Evolutionary conservation across 177 flowering plant species (phyloP).

Genomic region (Vitis hybrid): DNA sequence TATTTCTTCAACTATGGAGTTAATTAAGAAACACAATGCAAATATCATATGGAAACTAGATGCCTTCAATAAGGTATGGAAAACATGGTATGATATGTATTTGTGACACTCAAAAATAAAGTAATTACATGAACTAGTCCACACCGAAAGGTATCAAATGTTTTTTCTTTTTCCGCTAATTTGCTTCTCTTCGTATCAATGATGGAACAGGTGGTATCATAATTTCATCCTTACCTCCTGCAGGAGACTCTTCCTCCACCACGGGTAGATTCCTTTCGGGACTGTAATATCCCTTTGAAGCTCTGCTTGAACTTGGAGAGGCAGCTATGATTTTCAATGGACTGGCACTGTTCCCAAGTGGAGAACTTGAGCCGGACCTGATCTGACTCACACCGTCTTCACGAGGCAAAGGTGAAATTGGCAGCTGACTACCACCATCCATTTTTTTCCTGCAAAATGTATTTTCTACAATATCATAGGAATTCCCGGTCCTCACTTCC

Average conservation of each 20-base stretch:
- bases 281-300: slow-evolving; percentile 26
- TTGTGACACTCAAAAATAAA: background rate
- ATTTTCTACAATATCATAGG: slow-evolving; percentile 71
- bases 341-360: slow-evolving; percentile 22
- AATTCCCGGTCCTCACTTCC: slow-evolving; percentile 82
- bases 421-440: slow-evolving; percentile 10
- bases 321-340: slow-evolving; percentile 22
- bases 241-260: slow-evolving; percentile 44
- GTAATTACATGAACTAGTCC: background rate
- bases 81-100: background rate
- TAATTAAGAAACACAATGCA: background rate
- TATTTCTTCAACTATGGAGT: background rate
- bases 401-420: slow-evolving; percentile 46
- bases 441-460: slow-evolving; percentile 47
- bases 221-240: slow-evolving; percentile 27
- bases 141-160: background rate
- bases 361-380: slow-evolving; percentile 43
- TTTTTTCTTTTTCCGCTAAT: slow-evolving; percentile 3
- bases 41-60: background rate
- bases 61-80: background rate
- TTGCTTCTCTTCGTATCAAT: slow-evolving; percentile 39
- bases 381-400: slow-evolving; percentile 41
- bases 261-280: slow-evolving; percentile 35
- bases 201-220: slow-evolving; percentile 67
- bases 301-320: slow-evolving; percentile 38